Conservation (phyloP, 495 filamentous ascomycete genomes). For the Aspergillus leporis region DNA sequence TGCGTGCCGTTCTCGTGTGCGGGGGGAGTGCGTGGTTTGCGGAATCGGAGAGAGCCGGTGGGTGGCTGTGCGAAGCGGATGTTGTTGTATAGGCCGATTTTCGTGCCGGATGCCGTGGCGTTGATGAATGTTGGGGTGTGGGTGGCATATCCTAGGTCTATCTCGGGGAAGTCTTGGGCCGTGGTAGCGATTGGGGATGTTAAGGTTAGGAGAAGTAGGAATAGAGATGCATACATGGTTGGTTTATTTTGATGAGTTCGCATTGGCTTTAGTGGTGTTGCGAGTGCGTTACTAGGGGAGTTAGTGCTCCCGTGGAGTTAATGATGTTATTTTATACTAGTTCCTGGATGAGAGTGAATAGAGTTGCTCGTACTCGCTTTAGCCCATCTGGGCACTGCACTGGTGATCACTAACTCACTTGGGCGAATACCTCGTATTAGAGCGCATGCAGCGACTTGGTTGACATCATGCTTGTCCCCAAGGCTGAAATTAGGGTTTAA, state of each 20-base stretch:
- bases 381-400: too few species aligned
- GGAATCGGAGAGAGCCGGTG: conserved; percentile 43
- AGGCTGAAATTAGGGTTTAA: neutral
- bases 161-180: neutral
- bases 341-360: too few species aligned
- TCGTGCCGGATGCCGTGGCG: neutral
- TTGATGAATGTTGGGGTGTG: conserved; percentile 5
- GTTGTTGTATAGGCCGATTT: conserved; percentile 37
- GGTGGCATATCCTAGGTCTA: conserved; percentile 2
- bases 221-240: neutral
- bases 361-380: neutral
- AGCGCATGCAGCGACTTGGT: neutral
- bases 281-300: neutral
- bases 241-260: neutral
- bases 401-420: too few species aligned
- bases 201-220: neutral
- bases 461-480: neutral
- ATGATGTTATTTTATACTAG: too few species aligned
- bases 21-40: conserved; percentile 37
- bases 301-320: neutral
- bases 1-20: conserved; percentile 26
- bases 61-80: conserved; percentile 54
- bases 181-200: neutral
- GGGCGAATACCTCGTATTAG: neutral
- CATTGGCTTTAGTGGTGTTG: neutral